Percentiles rank a stretch among this genome's conserved stretches.
These are phyloP conservation scores for Candida sakaeoensis DNA, from an alignment of 805 yeast genomes.

Conservation along the genomic window DNA sequence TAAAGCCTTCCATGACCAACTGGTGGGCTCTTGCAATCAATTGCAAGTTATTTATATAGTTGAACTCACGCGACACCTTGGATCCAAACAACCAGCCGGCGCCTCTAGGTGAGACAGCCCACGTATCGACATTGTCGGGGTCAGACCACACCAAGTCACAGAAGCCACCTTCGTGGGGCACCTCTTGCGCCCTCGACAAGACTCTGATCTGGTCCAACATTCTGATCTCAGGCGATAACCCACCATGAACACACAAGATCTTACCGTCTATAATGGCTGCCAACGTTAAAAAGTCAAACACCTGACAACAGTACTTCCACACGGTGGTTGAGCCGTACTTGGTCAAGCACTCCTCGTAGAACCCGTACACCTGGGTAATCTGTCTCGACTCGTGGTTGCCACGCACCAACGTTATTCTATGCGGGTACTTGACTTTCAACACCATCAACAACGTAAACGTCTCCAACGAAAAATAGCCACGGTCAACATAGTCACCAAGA, in stretches of 20 bases:
- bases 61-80: constrained; percentile 91
- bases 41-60: constrained; percentile 85
- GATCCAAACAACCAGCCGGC: constrained; percentile 98
- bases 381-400: constrained; percentile 98
- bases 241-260: constrained; percentile 95
- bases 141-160: constrained; percentile 98
- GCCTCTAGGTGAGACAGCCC: constrained; percentile 98
- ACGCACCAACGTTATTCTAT: constrained; percentile 81
- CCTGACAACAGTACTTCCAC: constrained; percentile 96
- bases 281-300: constrained; percentile 86
- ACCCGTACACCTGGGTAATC: constrained; percentile 98
- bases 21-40: constrained; percentile 96
- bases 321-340: constrained; percentile 93
- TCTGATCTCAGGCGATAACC: constrained; percentile 93
- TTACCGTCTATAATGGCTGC: constrained; percentile 96
- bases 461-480: constrained; percentile 95
- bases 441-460: constrained; percentile 94
- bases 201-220: constrained; percentile 97
- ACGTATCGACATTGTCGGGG: constrained; percentile 95
- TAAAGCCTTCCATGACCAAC: constrained; percentile 96
- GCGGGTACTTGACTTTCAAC: constrained; percentile 83
- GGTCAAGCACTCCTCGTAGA: constrained; percentile 90
- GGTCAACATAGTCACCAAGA: constrained; percentile 93
- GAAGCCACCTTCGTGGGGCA: constrained; percentile 98
- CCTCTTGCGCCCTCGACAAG: constrained; percentile 92